Evolutionary conservation across 805 yeast species (phyloP), one percentile per base, ranked within the genome.

Genomic region (Blastobotrys peoriensis): DNA sequence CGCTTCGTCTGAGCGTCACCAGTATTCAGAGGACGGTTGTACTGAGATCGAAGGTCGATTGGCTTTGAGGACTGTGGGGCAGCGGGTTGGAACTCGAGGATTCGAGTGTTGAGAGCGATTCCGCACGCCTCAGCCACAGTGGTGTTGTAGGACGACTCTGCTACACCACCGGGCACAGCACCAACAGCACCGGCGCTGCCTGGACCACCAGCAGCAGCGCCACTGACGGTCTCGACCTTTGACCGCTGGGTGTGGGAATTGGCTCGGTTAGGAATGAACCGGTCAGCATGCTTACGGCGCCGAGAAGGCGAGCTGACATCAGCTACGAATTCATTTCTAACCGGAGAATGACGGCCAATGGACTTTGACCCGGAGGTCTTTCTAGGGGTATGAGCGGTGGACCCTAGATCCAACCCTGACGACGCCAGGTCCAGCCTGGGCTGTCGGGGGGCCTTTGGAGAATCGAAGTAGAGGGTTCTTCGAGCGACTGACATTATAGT

Each of bases 81-180:
- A 17, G 74, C 66, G n/a, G 93, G 94, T 61, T 86, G 83, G 64
- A 84, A 91, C 55, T 86, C 88, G 47, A 91, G 67, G 33, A 93
- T 86, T 51, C 96, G 71, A 50, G 86, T 83, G 49, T 86, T 83
- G 57, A 85, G 76, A 46, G 84, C 82, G 40, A 88, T 70, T 0
- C 98, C 98, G 62, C 97, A 91, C 0, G 97, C 98, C 59, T 84
- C 84, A 0, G 97, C 98, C 1, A 91, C 95, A 6, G 41, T 20
- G 55, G 78, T 78, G 61, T 83, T 83, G 58, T 86, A 86, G 16
- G 46, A 39, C 10, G 23, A 20, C 13, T 40, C 44, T 13, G 20
- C 8, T 6, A 27, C 28, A 6, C 17, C 16, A 16, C 17, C 28
- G 17, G 19, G 4, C 4, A 27, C 33, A 38, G 16, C 8, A 8